These are phyloP conservation scores for Tylopilus vinaceipallidus DNA, from an alignment of 768 basidiomycete species.

Conservation along the genomic window DNA sequence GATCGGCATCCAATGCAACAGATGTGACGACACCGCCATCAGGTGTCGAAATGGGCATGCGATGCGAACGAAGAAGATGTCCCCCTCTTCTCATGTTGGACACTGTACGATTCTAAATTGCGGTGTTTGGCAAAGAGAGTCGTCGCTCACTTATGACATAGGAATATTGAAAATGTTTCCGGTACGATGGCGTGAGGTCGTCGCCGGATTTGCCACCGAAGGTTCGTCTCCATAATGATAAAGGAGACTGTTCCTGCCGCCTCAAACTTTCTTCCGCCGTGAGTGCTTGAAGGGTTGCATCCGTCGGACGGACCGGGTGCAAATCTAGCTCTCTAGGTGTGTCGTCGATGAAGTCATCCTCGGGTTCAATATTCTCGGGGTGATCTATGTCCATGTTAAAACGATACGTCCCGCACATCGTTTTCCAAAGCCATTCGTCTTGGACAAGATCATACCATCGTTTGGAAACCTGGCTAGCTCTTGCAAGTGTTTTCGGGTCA, in stretches of 20 bases:
- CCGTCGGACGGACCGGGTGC: conserved; percentile 37
- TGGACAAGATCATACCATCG: conserved; percentile 67
- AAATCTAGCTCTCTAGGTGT: conserved; percentile 34
- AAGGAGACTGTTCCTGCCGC: conserved; percentile 25
- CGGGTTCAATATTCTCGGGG: conserved; percentile 24
- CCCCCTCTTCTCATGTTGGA: conserved; percentile 82
- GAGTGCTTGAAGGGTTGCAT: conserved; percentile 41
- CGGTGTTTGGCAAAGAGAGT: neutral
- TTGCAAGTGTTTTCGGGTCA: conserved; percentile 66
- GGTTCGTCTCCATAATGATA: conserved; percentile 25
- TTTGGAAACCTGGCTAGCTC: conserved; percentile 67
- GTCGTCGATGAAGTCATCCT: conserved; percentile 32
- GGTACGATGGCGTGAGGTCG: conserved; percentile 44
- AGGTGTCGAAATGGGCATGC: conserved; percentile 40
- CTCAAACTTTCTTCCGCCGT: conserved; percentile 30
- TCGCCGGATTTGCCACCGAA: conserved; percentile 4
- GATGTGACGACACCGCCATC: conserved; percentile 79
- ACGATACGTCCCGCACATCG: conserved; percentile 61
- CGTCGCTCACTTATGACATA: conserved; percentile 62
- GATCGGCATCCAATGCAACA: conserved; percentile 76
- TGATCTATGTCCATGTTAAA: conserved; percentile 35
- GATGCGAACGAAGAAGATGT: conserved; percentile 63
- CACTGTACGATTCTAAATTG: conserved; percentile 41
- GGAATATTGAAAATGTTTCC: conserved; percentile 66
- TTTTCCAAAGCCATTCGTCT: conserved; percentile 81